Conservation (phyloP, 2,329 filamentous ascomycete species). For the Penicillium concentricum region DNA sequence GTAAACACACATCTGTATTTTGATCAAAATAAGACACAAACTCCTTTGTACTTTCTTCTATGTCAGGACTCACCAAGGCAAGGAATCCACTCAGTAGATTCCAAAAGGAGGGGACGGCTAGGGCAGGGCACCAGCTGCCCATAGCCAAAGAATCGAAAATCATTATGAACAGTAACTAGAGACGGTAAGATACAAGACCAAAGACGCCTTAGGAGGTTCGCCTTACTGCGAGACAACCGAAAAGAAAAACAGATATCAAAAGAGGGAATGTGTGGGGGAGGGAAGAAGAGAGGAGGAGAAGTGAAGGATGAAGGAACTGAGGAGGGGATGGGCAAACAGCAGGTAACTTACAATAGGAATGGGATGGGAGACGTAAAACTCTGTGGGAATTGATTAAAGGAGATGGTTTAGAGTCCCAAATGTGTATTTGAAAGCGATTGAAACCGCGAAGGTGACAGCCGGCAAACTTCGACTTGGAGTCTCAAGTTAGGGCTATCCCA, state of each 20-base stretch:
- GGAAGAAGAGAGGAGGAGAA: background rate
- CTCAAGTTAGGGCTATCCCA: background rate
- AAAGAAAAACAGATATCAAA: background rate
- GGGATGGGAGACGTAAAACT: too few species aligned
- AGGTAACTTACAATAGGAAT: background rate
- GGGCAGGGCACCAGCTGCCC: background rate
- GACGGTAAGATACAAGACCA: background rate
- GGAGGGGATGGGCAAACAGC: background rate
- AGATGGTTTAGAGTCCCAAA: background rate
- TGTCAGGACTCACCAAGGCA: conserved; percentile 6
- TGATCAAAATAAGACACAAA: background rate
- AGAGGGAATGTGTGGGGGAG: background rate
- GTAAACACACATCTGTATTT: conserved; percentile 5
- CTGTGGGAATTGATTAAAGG: background rate
- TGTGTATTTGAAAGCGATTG: background rate
- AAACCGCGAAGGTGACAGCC: background rate
- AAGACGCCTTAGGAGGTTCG: background rate
- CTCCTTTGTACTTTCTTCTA: background rate
- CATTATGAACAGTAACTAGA: background rate
- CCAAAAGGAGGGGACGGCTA: background rate
- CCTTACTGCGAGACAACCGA: background rate
- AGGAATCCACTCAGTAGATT: background rate
- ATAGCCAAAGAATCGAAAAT: background rate
- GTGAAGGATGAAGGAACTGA: background rate
- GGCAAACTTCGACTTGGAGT: conserved; percentile 1